A percentile compares a stretch with the other conserved stretches of the same genome.
Conservation (phyloP, 306 rosid genomes). For the Glycyrrhiza uralensis region DNA sequence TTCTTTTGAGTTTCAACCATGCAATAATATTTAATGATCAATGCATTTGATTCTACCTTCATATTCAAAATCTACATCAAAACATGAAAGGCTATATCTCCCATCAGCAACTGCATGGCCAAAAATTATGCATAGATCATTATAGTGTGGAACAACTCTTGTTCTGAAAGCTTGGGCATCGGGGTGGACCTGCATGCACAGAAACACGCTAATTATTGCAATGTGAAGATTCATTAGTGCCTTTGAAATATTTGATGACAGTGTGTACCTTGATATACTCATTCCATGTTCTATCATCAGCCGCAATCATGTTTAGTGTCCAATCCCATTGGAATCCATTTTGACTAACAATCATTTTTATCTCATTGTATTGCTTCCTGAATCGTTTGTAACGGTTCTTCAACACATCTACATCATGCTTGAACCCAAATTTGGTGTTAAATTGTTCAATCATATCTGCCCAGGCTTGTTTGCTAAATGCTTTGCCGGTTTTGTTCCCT, state of each 20-base stretch:
- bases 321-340: slow-evolving; percentile 51
- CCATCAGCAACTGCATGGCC: slow-evolving; percentile 65
- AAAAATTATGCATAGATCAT: slow-evolving; percentile 51
- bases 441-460: slow-evolving; percentile 47
- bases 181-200: slow-evolving; percentile 50
- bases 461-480: slow-evolving; percentile 46
- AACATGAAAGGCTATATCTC: slow-evolving; percentile 63
- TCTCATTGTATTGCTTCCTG: slow-evolving; percentile 54
- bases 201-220: slow-evolving; percentile 29
- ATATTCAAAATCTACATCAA: slow-evolving; percentile 36
- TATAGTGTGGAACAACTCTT: slow-evolving; percentile 34
- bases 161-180: slow-evolving; percentile 40
- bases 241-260: slow-evolving; percentile 8
- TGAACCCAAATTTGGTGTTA: slow-evolving; percentile 47
- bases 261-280: slow-evolving; percentile 40
- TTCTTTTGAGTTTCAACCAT: slow-evolving; percentile 9
- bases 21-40: neutral
- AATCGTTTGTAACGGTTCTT: slow-evolving; percentile 55
- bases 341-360: slow-evolving; percentile 41
- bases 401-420: slow-evolving; percentile 48
- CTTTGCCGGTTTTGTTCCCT: slow-evolving; percentile 48
- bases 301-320: slow-evolving; percentile 31
- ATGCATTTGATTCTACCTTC: slow-evolving; percentile 28
- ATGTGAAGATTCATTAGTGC: neutral
- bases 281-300: slow-evolving; percentile 35